Percentiles rank a stretch among this genome's conserved stretches.
These are phyloP conservation scores for Massarina eburnea DNA, from an alignment of 2,329 filamentous ascomycete species.

Conservation along the genomic window DNA sequence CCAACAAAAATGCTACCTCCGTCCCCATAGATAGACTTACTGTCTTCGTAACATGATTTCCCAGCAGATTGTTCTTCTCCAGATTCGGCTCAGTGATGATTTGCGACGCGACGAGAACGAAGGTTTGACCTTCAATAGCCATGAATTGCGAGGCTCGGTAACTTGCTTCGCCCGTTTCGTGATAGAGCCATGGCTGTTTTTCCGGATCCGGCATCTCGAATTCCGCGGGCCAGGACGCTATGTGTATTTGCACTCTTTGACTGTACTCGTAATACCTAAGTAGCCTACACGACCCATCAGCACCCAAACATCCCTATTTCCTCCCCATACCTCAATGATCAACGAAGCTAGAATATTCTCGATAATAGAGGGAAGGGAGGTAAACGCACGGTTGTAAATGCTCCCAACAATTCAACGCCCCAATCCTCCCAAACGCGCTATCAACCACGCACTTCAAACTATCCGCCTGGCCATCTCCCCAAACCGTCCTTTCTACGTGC, in stretches of 20 bases:
- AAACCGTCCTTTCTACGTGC: slow-evolving; percentile 47
- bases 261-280: slow-evolving; percentile 25
- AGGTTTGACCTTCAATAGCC: slow-evolving; percentile 49
- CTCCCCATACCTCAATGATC: neutral
- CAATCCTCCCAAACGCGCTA: slow-evolving; percentile 20
- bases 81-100: slow-evolving; percentile 46
- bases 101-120: slow-evolving; percentile 46
- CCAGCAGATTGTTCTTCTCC: slow-evolving; percentile 44
- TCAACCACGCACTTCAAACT: slow-evolving; percentile 15
- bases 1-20: neutral
- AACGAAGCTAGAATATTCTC: neutral
- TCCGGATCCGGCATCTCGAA: slow-evolving; percentile 19
- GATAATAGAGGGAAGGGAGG: neutral
- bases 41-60: slow-evolving; percentile 34
- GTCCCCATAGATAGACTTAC: slow-evolving; percentile 2
- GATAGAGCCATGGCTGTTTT: slow-evolving; percentile 18
- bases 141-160: slow-evolving; percentile 43
- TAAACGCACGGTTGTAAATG: slow-evolving; percentile 20
- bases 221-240: slow-evolving; percentile 26
- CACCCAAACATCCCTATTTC: neutral
- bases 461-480: slow-evolving; percentile 20
- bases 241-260: slow-evolving; percentile 26
- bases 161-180: slow-evolving; percentile 18
- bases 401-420: slow-evolving; percentile 31
- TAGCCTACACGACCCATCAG: slow-evolving; percentile 7